A percentile compares a stretch with the other conserved stretches of the same genome.
phyloP scores from a whole-genome alignment of 2,329 filamentous ascomycete species.

The Bipolaris zeicola region DNA sequence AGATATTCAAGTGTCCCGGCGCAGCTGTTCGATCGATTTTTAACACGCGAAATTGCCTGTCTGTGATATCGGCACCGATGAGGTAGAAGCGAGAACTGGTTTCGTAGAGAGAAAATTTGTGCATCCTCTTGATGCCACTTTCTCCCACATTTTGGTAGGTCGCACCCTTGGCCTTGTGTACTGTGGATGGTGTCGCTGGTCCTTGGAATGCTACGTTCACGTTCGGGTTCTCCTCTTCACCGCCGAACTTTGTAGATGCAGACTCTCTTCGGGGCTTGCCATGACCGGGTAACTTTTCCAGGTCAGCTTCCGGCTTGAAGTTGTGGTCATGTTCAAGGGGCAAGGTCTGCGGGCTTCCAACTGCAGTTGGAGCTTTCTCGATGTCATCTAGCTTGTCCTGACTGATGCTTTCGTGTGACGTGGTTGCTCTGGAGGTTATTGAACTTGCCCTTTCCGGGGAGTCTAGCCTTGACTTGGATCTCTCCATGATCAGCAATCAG shows the following conservation, averaged over 20 bases:
- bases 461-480: conserved; percentile 26
- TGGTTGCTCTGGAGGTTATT: conserved; percentile 27
- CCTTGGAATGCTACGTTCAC: conserved; percentile 48
- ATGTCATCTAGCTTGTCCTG: conserved; percentile 34
- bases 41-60: conserved; percentile 85
- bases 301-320: conserved; percentile 41
- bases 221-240: conserved; percentile 51
- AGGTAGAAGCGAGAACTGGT: conserved; percentile 93
- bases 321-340: conserved; percentile 34
- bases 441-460: conserved; percentile 34
- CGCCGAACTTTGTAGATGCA: conserved; percentile 45
- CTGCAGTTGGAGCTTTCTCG: conserved; percentile 34
- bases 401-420: conserved; percentile 32
- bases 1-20: conserved; percentile 77
- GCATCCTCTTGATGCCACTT: conserved; percentile 66
- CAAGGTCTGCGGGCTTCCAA: conserved; percentile 30
- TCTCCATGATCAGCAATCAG: conserved; percentile 27
- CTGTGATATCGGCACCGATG: conserved; percentile 88
- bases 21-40: conserved; percentile 93
- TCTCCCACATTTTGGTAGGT: conserved; percentile 52
- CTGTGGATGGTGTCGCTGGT: conserved; percentile 46
- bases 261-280: conserved; percentile 38
- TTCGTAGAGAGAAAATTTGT: conserved; percentile 97
- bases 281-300: conserved; percentile 35
- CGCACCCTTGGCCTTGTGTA: conserved; percentile 47